Base-by-base conservation (phyloP, 768 basidiomycete species). In the Xerocomus spinulosus region DNA sequence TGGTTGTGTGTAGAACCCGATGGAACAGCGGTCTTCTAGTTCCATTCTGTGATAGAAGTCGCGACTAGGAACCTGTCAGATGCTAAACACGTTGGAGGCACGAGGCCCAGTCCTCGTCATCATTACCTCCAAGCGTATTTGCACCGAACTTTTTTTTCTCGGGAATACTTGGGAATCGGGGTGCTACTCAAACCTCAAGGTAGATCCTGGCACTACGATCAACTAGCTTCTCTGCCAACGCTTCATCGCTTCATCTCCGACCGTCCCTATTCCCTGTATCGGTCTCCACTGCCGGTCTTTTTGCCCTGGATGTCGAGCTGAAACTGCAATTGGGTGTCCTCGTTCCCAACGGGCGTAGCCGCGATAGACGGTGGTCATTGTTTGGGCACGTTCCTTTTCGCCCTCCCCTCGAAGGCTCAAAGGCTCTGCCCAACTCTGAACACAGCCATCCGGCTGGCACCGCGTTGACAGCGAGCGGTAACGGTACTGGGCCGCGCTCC, bases 381-480 rank as follows among this genome's bases (percentile, higher is more conserved):
- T n/a, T n/a, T n/a, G n/a, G n/a, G n/a, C 15, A 28, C 9, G 6
- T 13, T 9, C 10, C 7, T 41, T 9, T 20, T 9, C 1, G 9
- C 23, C n/a, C 2, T 20, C 17, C 12, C 28, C 21, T 41, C 39
- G 10, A 44, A 38, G 7, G n/a, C n/a, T n/a, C n/a, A n/a, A n/a
- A n/a, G n/a, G 18, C 14, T 20, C 18, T n/a, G n/a, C n/a, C 34
- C 34, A 12, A 21, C 9, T 23, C 35, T 20, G 35, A 36, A 18
- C 20, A 9, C 2, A 12, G 12, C 46, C 1, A 38, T 23, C 36
- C 14, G 10, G 20, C 35, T 20, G 8, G 15, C 3, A 9, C 42
- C 17, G 43, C n/a, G 26, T 50, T 32, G 21, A 54, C 5, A 14
- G 44, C 42, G 20, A 56, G 42, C n/a, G 48, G 40, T 5, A 50